Evolutionary conservation across 2,329 filamentous ascomycete species (phyloP).

Genomic region (Colletotrichum aenigma): DNA sequence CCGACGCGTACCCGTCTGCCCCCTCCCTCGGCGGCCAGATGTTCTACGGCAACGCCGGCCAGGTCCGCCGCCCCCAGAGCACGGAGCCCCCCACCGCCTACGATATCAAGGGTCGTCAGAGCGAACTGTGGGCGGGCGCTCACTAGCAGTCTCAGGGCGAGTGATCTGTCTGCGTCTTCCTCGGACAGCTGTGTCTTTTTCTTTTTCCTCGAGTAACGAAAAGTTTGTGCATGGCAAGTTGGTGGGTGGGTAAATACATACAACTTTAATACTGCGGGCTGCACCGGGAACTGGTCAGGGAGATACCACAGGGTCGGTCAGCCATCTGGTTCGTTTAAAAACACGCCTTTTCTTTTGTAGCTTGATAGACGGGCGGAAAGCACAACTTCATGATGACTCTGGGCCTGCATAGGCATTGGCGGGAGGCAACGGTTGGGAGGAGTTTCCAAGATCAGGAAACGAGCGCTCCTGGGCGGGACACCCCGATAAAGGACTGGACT

Average conservation of each 20-base stretch:
- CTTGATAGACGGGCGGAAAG: slow-evolving; percentile 18
- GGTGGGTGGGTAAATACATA: slow-evolving; percentile 22
- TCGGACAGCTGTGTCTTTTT: neutral
- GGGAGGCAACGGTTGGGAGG: slow-evolving; percentile 12
- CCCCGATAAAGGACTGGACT: slow-evolving; percentile 3
- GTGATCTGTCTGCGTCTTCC: neutral
- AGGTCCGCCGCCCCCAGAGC: slow-evolving; percentile 76
- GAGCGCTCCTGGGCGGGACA: neutral
- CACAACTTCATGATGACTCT: slow-evolving; percentile 17
- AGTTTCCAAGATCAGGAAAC: slow-evolving; percentile 16
- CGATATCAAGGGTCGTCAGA: slow-evolving; percentile 63
- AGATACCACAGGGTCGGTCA: slow-evolving; percentile 15
- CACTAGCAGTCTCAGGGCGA: slow-evolving; percentile 36
- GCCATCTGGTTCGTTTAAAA: slow-evolving; percentile 11
- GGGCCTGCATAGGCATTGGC: slow-evolving; percentile 13
- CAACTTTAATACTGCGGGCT: slow-evolving; percentile 22
- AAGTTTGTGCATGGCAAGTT: slow-evolving; percentile 21
- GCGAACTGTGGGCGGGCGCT: slow-evolving; percentile 56
- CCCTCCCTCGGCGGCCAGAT: slow-evolving; percentile 65
- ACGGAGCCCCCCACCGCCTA: slow-evolving; percentile 70
- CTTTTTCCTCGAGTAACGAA: neutral
- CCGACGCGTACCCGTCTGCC: slow-evolving; percentile 71
- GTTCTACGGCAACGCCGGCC: slow-evolving; percentile 71
- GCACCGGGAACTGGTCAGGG: slow-evolving; percentile 5
- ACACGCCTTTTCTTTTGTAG: slow-evolving; percentile 16